Base-by-base conservation (phyloP, 106 monocot species). In the Chionographis japonica region DNA sequence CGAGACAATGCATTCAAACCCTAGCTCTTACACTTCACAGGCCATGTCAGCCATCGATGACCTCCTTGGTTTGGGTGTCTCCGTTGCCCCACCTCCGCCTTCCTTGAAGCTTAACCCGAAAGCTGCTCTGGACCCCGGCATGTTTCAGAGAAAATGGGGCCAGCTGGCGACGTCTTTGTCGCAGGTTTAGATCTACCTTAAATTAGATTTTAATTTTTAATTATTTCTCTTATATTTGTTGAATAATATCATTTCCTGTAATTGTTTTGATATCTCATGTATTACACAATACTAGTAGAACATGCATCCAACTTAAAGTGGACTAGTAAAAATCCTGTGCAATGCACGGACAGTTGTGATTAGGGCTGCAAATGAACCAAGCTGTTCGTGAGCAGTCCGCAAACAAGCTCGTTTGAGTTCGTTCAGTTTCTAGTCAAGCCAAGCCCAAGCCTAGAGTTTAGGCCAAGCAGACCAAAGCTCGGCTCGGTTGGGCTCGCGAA, bases 91-190 rank as follows among this genome's bases (percentile, higher is more conserved):
- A 9, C n/a, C 76, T 20, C 79, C 78, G 13, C 91, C 88, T 68
- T 52, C 88, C 18, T 69, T 97, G 20, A 84, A 63, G 50, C 92
- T 97, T 52, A 92, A 86, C 53, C 73, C 88, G 8, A 97, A 92
- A 62, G 82, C 92, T 71, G 84, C 67, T 41, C 54, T 97, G 68
- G 95, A 97, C 74, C 95, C 95, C 61, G 82, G 82, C 41, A 82
- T 82, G 67, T 97, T 92, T 62, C 95, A 97, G 64, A 89, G 73
- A 72, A 97, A 97, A 81, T 97, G 95, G 95, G 78, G 86, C 56
- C 86, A 92, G 59, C 83, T 97, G 17, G 40, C 79, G 7, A 71
- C 80, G 36, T 81, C 92, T 10, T 62, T 78, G 39, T 79, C 89
- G 19, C 82, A 97, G 95, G 95, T 97, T 56, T 61, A 51, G 35